Evolutionary conservation across 2,329 filamentous ascomycete genomes (phyloP), one percentile per base, ranked within the genome.

Genomic region (Elsinoe necatrix): DNA sequence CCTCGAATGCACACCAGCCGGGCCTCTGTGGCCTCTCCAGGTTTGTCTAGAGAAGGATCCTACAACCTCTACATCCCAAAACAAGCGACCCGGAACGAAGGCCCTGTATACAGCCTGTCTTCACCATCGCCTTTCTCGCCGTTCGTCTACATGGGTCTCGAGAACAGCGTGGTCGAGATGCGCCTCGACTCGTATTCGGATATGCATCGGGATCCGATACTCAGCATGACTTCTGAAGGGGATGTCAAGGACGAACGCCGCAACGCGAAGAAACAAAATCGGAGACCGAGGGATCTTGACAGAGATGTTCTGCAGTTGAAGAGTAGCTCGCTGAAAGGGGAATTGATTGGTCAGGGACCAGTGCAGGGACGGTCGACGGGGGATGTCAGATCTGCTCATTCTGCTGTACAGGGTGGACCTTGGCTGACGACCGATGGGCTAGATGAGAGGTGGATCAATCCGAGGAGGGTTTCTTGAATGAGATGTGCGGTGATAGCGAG

Each of bases 51-150:
- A 21, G 31, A 27, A 16, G 34, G 31, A 14, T 57, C 48, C 21
- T 57, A 51, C 45, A 52, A 57, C 45, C 56, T 58, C 14, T 58
- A 55, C 41, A 35, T 51, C 35, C 43, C 39, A 7, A 18, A 31
- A 12, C 43, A 45, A 25, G 42, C 39, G 4, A 47, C 54, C 2
- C 54, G 42, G 14, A 16, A 31, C 25, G 66, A 73, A 52, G 75
- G 73, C 1, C 72, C 74, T 2, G 68, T 79, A 8, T 79, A 79
- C 64, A 72, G 71, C 7, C 68, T 79, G 6, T 75, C 75, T 0
- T 71, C 73, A 0, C 71, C 76, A 0, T 76, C 75, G 0, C 57
- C 71, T 1, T 67, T 61, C 11, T 77, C 75, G 0, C 70, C 73
- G 0, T 71, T 69, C 27, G 57, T 79, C 9, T 79, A 75, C 57